Base-by-base conservation (phyloP, 495 filamentous ascomycete genomes). In the Penicillium odoratum region DNA sequence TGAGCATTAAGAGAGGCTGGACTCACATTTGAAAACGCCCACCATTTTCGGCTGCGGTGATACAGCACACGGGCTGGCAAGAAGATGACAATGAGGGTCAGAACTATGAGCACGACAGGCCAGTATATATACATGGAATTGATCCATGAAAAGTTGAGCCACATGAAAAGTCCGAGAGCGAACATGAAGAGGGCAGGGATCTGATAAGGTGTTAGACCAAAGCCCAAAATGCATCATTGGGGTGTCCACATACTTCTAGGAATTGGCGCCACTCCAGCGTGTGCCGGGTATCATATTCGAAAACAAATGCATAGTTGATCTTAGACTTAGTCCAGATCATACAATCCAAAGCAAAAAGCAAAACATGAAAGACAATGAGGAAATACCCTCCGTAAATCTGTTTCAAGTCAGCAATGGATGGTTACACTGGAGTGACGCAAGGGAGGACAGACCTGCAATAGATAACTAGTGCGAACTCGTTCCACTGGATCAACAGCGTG, bases 231-330 rank as follows among this genome's bases (percentile, higher is more conserved):
- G 7, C 5, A 48, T n/a, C 11, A 13, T 38, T 1, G 15, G 18
- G 33, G 21, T 16, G 7, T 7, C 28, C 1, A 57, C 66, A 52
- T 73, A 86, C 84, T 74, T 92, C 89, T n/a, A 86, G 77, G 42
- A 97, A 78, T 66, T 97, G 88, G 66, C 89, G 86, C 89, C 93
- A 97, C 66, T 97, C 89, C 38, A 98, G 73, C 47, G 86, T 82
- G 73, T 94, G 83, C 62, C 92, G 82, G 45, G 85, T 84, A 75
- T 97, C 92, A 65, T 94, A 95, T 71, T 98, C 94, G 68, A 98
- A 98, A 64, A 98, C 89, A 74, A 98, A 98, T 31, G 85, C 81
- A 70, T 97, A 96, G 67, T 98, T 98, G 66, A 98, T 91, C 70
- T 91, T 93, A 59, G 87, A 84, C 43, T 73, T 76, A 4, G 85